Conservation (phyloP, 805 yeast genomes). For the Myxozyma kluyveri region DNA sequence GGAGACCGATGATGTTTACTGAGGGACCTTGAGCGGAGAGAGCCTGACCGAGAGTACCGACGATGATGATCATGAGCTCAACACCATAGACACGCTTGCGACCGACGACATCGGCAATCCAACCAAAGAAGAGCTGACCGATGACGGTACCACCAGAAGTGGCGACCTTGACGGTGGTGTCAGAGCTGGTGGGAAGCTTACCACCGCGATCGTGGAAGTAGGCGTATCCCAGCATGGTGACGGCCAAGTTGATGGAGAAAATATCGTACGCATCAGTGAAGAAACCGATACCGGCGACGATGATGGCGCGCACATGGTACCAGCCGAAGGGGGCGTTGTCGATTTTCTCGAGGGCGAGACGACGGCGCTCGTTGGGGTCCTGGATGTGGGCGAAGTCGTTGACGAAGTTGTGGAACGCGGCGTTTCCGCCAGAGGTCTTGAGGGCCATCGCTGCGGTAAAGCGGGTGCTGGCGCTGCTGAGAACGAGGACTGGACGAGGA, state of each 20-base stretch:
- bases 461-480: too few relatives aligned
- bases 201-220: conserved; percentile 59
- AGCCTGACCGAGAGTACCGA: conserved; percentile 77
- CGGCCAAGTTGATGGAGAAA: conserved; percentile 81
- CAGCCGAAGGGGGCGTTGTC: conserved; percentile 58
- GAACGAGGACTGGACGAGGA: not conserved
- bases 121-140: conserved; percentile 85
- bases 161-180: conserved; percentile 76
- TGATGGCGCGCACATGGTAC: conserved; percentile 47
- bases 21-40: conserved; percentile 57
- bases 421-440: conserved; percentile 47
- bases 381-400: conserved; percentile 55
- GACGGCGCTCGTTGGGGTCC: conserved; percentile 58
- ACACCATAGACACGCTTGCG: conserved; percentile 85
- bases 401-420: conserved; percentile 57
- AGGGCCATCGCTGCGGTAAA: conserved; percentile 3
- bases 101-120: conserved; percentile 75
- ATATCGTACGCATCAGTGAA: conserved; percentile 90
- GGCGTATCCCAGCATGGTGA: conserved; percentile 73
- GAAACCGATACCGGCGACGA: conserved; percentile 79
- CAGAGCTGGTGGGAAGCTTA: conserved; percentile 64
- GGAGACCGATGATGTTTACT: conserved; percentile 52
- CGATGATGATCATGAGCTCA: conserved; percentile 80
- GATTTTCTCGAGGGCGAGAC: conserved; percentile 58
- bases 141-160: conserved; percentile 93